These are phyloP conservation scores for Clausena lansium DNA, from an alignment of 345 rosid genomes.

Conservation along the genomic window DNA sequence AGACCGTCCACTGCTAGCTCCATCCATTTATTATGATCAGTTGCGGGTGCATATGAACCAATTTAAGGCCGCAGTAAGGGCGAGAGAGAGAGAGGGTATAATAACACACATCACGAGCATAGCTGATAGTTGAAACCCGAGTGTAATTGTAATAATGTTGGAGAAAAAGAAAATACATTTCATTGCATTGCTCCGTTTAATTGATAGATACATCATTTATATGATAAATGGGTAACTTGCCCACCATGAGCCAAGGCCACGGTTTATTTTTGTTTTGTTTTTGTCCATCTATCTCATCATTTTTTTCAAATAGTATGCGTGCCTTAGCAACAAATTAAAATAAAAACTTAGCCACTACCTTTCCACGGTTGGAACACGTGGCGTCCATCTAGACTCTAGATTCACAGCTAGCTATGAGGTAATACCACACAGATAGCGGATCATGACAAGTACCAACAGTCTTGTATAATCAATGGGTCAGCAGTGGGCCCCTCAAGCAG, in stretches of 20 bases:
- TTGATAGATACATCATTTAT: background rate
- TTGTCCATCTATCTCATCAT: background rate
- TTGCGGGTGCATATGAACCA: slow-evolving; percentile 8
- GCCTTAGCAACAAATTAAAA: background rate
- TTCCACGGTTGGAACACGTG: background rate
- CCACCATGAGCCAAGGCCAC: background rate
- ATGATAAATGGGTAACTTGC: background rate
- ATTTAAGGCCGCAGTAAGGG: background rate
- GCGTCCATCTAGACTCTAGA: background rate
- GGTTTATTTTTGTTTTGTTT: background rate
- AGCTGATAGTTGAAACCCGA: background rate
- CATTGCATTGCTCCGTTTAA: background rate
- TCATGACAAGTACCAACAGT: background rate
- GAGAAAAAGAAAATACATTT: background rate
- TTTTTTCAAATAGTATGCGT: background rate
- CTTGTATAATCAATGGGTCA: background rate
- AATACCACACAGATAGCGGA: too few relatives aligned
- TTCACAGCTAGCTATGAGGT: background rate
- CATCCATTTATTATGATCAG: background rate
- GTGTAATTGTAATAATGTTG: background rate
- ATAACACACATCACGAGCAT: background rate
- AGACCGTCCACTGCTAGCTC: background rate
- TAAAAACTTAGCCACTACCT: background rate
- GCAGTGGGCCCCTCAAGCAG: background rate
- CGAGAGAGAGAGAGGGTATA: background rate